Evolutionary conservation across 805 yeast species (phyloP), one percentile per base, ranked within the genome.

Genomic region (Candida ortonii): DNA sequence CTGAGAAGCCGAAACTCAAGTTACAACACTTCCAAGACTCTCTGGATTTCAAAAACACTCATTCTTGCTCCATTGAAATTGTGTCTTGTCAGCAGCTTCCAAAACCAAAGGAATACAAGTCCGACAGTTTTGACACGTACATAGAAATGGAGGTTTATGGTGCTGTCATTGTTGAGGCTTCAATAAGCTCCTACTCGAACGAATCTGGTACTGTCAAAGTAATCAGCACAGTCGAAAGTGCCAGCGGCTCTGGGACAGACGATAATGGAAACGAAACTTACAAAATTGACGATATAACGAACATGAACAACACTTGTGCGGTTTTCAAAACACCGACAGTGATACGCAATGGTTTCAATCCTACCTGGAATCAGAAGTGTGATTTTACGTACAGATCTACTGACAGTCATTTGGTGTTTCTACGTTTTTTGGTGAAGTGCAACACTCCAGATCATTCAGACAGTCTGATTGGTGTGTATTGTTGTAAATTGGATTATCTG

Each of bases 81-180:
- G 68, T 90, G 1, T 85, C 96, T 13, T 96, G 85, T 0, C 96
- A 89, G 57, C 84, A 87, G 53, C 64, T 90, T 9, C 94, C 96
- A 3, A 76, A 78, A 26, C 81, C 85, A 0, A 68, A 68, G 29
- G 80, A 72, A 17, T 55, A 71, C 16, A 72, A 65, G 34, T 64
- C 67, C 8, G 47, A 40, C 6, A 55, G 63, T 0, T 63, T 80
- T 27, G 80, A 78, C 45, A 87, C 94, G 0, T 78, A 62, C 46
- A 74, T 84, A 5, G 66, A 68, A 6, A 57, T 84, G 22, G 90
- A 83, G 34, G 49, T 83, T 0, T 61, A 73, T 24, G 84, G 86
- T 6, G 62, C 50, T 6, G 41, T 41, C 5, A 43, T 48, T 5
- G 10, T 36, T 5, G 41, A 45, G 28, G 51, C 41, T 2, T 30